Evolutionary conservation across 2,329 filamentous ascomycete genomes (phyloP).

Genomic region (Cladosporium velox): DNA sequence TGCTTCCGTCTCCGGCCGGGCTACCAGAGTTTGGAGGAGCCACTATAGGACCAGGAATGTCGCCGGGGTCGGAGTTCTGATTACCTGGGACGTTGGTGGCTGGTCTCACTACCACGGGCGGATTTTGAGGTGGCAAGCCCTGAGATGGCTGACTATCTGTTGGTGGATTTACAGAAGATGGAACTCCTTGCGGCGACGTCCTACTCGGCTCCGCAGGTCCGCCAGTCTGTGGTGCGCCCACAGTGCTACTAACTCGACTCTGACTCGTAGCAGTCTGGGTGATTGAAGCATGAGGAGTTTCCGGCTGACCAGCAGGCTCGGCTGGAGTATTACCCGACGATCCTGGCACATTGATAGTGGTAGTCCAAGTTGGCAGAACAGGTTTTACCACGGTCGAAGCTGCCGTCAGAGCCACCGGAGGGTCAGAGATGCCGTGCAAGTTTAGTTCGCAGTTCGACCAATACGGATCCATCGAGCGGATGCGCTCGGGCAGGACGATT

Average conservation of each 20-base stretch:
- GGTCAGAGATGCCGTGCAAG: neutral
- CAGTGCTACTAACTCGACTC: neutral
- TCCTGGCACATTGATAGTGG: neutral
- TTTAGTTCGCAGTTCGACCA: conserved; percentile 3
- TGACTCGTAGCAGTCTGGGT: neutral
- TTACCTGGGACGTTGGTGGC: neutral
- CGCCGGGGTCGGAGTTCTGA: neutral
- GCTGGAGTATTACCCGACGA: neutral
- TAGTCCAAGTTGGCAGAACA: neutral
- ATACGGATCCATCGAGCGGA: conserved; percentile 1
- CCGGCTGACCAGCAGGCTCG: neutral
- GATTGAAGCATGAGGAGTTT: neutral
- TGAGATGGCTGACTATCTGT: neutral
- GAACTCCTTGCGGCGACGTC: neutral
- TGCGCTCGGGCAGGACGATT: neutral
- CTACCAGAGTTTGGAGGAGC: neutral
- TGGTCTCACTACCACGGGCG: neutral
- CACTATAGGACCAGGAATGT: neutral
- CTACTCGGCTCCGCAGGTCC: neutral
- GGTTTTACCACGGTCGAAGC: neutral
- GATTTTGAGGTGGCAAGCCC: neutral
- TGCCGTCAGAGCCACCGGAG: neutral
- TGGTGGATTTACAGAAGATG: neutral
- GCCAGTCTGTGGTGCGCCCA: neutral
- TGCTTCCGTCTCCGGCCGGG: neutral